Evolutionary conservation across 306 rosid species (phyloP).

Genomic region (Sicyos baderoa): DNA sequence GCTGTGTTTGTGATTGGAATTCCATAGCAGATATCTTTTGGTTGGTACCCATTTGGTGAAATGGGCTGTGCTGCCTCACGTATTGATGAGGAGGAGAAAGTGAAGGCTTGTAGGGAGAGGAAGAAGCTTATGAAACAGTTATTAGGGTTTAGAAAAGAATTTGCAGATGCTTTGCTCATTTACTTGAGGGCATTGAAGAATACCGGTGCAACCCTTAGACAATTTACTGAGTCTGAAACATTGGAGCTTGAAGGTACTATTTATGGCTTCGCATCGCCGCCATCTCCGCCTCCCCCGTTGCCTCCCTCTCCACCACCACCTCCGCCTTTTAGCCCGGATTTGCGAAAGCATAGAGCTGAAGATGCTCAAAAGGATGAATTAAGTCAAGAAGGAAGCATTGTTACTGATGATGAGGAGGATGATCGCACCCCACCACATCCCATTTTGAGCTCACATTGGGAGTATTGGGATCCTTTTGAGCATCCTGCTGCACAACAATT

Average conservation of each 20-base stretch:
- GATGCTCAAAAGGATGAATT: conserved; percentile 21
- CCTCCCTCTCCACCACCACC: conserved; percentile 61
- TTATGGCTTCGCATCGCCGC: conserved; percentile 34
- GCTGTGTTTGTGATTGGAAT: background rate
- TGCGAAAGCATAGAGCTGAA: conserved; percentile 20
- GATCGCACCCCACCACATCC: conserved; percentile 21
- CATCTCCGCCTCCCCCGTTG: conserved; percentile 45
- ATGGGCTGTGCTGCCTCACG: conserved; percentile 86
- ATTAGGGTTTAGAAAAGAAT: conserved; percentile 51
- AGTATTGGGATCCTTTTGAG: conserved; percentile 17
- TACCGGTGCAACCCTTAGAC: conserved; percentile 75
- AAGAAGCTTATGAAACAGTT: conserved; percentile 69
- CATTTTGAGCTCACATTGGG: conserved; percentile 25
- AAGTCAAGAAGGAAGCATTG: conserved; percentile 31
- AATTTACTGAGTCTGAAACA: conserved; percentile 69
- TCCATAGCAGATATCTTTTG: background rate
- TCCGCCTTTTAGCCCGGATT: conserved; percentile 50
- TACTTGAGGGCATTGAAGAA: conserved; percentile 67
- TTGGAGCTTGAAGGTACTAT: conserved; percentile 53
- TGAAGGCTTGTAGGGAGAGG: conserved; percentile 64
- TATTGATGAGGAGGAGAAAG: conserved; percentile 54
- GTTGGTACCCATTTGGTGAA: conserved; percentile 8
- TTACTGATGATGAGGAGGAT: conserved; percentile 27
- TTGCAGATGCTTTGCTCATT: conserved; percentile 62
- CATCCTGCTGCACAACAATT: conserved; percentile 22